These are phyloP conservation scores for Nakazawaea pomicola DNA, from an alignment of 805 yeast species.

Conservation along the genomic window DNA sequence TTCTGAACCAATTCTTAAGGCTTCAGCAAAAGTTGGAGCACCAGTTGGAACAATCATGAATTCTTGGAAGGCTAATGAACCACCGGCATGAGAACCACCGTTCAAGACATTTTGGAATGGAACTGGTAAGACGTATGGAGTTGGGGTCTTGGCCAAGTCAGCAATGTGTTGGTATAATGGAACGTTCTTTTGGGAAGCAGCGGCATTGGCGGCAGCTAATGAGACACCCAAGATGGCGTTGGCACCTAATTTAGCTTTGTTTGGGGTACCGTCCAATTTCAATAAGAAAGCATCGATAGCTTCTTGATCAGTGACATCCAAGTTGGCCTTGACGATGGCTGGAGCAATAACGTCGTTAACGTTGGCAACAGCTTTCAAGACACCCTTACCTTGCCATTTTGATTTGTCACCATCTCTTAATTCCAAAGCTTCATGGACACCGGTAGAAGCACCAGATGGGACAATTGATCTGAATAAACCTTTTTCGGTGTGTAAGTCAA, in stretches of 20 bases:
- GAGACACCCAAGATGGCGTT: constrained; percentile 98
- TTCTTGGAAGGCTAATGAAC: constrained; percentile 98
- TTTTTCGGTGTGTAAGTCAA: constrained; percentile 86
- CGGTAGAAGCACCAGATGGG: constrained; percentile 99
- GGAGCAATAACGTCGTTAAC: constrained; percentile 95
- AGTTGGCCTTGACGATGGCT: constrained; percentile 73
- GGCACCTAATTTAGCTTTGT: constrained; percentile 97
- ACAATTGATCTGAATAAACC: constrained; percentile 97
- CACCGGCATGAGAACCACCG: constrained; percentile 99
- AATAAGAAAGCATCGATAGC: constrained; percentile 82
- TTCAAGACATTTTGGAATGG: constrained; percentile 98
- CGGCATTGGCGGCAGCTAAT: constrained; percentile 95
- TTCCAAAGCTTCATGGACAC: constrained; percentile 97
- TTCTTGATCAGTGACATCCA: constrained; percentile 84
- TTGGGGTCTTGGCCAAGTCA: constrained; percentile 68
- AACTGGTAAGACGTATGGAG: constrained; percentile 93
- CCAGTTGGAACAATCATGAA: constrained; percentile 98
- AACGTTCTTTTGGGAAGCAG: constrained; percentile 91
- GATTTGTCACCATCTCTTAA: constrained; percentile 97
- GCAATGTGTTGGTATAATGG: constrained; percentile 93
- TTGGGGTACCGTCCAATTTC: constrained; percentile 91
- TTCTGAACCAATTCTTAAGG: constrained; percentile 94
- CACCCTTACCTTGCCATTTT: constrained; percentile 99
- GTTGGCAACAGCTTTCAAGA: constrained; percentile 91
- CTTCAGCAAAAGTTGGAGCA: constrained; percentile 89